Evolutionary conservation across 306 rosid genomes (phyloP).

Genomic region (Cucurbita argyrosperma): DNA sequence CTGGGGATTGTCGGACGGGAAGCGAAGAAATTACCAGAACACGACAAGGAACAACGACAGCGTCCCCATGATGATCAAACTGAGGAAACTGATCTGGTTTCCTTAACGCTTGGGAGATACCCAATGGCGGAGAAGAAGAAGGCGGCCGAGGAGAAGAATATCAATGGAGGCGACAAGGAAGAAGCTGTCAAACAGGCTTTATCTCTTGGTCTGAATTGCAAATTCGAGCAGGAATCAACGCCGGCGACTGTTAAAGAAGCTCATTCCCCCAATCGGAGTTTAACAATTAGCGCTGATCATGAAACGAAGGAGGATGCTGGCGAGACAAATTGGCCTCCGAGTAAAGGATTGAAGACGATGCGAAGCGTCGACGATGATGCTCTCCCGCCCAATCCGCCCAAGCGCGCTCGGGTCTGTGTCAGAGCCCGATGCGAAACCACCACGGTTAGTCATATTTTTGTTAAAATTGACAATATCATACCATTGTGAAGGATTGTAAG

Average conservation of each 20-base stretch:
- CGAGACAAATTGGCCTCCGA: slow-evolving; percentile 31
- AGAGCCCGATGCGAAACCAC: slow-evolving; percentile 58
- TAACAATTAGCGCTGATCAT: not conserved
- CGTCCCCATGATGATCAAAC: not conserved
- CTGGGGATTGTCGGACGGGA: slow-evolving; percentile 15
- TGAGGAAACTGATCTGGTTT: slow-evolving; percentile 22
- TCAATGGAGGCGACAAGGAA: not conserved
- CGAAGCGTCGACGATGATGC: slow-evolving; percentile 21
- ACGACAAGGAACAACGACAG: not conserved
- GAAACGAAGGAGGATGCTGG: slow-evolving; percentile 20
- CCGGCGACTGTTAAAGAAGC: not conserved
- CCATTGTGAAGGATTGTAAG: too few species aligned
- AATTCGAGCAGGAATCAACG: not conserved
- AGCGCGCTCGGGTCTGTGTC: slow-evolving; percentile 60
- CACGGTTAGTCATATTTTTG: slow-evolving; percentile 24
- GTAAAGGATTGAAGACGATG: slow-evolving; percentile 21
- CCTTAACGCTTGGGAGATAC: slow-evolving; percentile 43
- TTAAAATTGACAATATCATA: not conserved
- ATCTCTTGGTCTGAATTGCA: slow-evolving; percentile 30
- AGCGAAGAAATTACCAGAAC: not conserved
- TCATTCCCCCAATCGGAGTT: not conserved
- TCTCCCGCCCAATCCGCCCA: slow-evolving; percentile 21
- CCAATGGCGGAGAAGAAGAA: not conserved
- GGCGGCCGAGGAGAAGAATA: not conserved
- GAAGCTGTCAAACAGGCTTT: slow-evolving; percentile 16